Evolutionary conservation across 2,329 filamentous ascomycete species (phyloP).

Genomic region (Fusarium buxicola): DNA sequence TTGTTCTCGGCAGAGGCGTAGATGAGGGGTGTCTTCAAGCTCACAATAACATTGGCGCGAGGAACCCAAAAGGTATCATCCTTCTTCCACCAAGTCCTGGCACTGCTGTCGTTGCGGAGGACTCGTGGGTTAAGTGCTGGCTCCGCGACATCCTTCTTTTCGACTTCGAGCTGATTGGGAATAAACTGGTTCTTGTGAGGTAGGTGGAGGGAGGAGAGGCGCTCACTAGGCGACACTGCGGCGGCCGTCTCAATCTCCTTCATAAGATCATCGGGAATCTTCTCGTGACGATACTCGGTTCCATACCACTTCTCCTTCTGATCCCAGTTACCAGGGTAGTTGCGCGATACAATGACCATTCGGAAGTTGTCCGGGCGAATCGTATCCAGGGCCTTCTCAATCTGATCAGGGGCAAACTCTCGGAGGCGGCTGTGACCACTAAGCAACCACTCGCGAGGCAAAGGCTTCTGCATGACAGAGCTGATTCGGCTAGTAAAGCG

Average conservation of each 20-base stretch:
- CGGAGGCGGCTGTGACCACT: constrained; percentile 82
- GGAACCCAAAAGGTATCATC: constrained; percentile 99
- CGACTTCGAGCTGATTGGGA: constrained; percentile 90
- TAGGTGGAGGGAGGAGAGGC: constrained; percentile 80
- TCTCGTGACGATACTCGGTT: constrained; percentile 89
- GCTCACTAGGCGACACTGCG: constrained; percentile 65
- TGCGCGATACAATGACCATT: constrained; percentile 83
- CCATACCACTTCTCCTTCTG: constrained; percentile 97
- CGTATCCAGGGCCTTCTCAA: constrained; percentile 78
- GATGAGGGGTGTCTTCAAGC: constrained; percentile 82
- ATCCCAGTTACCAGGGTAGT: constrained; percentile 86
- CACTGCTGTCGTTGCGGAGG: constrained; percentile 83
- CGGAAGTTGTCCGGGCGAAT: constrained; percentile 91
- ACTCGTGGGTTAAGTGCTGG: constrained; percentile 80
- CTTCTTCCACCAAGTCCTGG: constrained; percentile 96
- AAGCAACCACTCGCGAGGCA: constrained; percentile 87
- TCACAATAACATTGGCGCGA: constrained; percentile 87
- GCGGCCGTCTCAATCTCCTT: constrained; percentile 75
- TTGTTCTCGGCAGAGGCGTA: constrained; percentile 81
- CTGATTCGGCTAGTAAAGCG: constrained; percentile 88
- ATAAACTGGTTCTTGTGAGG: constrained; percentile 97
- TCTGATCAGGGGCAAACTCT: constrained; percentile 82
- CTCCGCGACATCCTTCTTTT: constrained; percentile 88
- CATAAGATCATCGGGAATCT: constrained; percentile 81
- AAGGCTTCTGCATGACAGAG: constrained; percentile 89